Evolutionary conservation across 2,329 filamentous ascomycete genomes (phyloP), one percentile per base, ranked within the genome.

Genomic region (Penicillium sp.): DNA sequence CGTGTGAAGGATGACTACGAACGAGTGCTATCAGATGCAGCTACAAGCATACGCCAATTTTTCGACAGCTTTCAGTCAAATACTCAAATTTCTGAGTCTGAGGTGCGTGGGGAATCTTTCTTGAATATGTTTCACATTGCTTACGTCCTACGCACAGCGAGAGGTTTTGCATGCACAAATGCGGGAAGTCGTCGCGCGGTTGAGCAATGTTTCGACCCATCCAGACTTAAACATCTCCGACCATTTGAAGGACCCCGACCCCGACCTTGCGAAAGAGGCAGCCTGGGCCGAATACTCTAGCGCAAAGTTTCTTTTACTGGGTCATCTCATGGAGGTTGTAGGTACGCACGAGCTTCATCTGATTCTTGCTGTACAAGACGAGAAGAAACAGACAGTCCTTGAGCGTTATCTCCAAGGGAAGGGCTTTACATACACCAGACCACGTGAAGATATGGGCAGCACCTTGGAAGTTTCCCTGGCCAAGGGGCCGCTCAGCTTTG

Each of bases 201-300:
- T 79, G 40, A 73, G 75, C 58, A 75, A 78, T 57, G 73, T 76
- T 17, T 64, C 72, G 3, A 75, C 73, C 4, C 77, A 79, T 54
- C 73, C 76, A 19, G 77, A 79, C 59, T 61, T 79, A 35, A 78
- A 77, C 53, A 69, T 77, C 8, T 63, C 68, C 2, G 69, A 72
- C 10, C 71, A 75, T 50, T 63, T 75, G n/a, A 70, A 67, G 45
- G 67, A 67, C 16, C 61, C 68, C 10, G 64, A 71, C 12, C 60
- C 69, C 2, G 69, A 75, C 35, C 62, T 73, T 7, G 59, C 66
- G 42, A 70, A 73, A 52, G 71, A 77, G 56, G 73, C 77, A 6
- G 65, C 72, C 5, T 79, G 76, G 73, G 77, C 75, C 5, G 76
- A 79, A 52, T 78, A 78, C 58, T 77, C 74, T 8, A 78, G 77